Evolutionary conservation across 345 rosid genomes (phyloP).

Genomic region (Populus alba): DNA sequence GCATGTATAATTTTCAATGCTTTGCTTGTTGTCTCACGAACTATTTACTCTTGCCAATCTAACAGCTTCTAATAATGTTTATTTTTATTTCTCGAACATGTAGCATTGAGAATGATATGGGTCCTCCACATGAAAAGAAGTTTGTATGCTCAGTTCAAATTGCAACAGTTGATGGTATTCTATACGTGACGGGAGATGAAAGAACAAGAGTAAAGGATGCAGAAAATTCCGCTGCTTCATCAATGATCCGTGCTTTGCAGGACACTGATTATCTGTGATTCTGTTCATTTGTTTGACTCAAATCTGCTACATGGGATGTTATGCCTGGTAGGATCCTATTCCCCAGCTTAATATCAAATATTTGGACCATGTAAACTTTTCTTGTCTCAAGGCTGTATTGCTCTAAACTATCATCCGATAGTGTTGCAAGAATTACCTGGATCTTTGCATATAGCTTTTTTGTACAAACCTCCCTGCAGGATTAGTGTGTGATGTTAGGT

Average conservation of each 20-base stretch:
- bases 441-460: neutral
- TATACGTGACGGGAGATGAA: slow-evolving; percentile 48
- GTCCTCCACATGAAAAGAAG: slow-evolving; percentile 43
- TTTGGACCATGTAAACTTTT: neutral
- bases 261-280: slow-evolving; percentile 31
- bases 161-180: slow-evolving; percentile 29
- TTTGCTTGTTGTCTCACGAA: no score
- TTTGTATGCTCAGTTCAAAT: slow-evolving; percentile 53
- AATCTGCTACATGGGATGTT: neutral
- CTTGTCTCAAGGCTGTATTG: neutral
- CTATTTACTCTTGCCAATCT: neutral
- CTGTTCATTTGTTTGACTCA: neutral
- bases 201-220: slow-evolving; percentile 53
- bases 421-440: neutral
- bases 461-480: neutral
- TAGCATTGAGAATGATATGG: slow-evolving; percentile 63
- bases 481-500: neutral
- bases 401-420: neutral
- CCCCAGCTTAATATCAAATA: neutral
- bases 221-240: slow-evolving; percentile 66
- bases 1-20: neutral
- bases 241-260: slow-evolving; percentile 47
- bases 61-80: neutral
- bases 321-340: neutral
- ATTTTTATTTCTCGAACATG: slow-evolving; percentile 17